Evolutionary conservation across 441 rosid genomes (phyloP).

Genomic region (Eutrema salsugineum): DNA sequence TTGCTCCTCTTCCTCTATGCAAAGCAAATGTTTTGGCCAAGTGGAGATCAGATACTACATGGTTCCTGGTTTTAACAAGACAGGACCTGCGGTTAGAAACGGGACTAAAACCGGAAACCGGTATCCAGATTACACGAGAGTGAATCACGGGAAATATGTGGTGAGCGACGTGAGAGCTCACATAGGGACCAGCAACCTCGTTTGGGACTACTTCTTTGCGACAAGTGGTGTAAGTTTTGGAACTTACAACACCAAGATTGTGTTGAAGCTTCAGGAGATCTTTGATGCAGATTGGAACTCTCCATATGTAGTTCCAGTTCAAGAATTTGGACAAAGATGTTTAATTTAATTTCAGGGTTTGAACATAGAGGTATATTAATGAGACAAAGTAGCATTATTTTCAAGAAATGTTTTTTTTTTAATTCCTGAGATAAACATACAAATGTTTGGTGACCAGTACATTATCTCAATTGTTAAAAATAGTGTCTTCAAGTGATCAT

Average conservation of each 20-base stretch:
- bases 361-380: too few species aligned
- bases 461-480: neutral
- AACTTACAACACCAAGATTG: slow-evolving; percentile 56
- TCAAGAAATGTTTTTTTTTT: neutral
- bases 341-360: neutral
- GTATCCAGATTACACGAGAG: slow-evolving; percentile 66
- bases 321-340: slow-evolving; percentile 27
- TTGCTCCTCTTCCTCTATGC: slow-evolving; percentile 56
- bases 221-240: slow-evolving; percentile 90
- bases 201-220: slow-evolving; percentile 87
- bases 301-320: slow-evolving; percentile 63
- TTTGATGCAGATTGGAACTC: slow-evolving; percentile 92
- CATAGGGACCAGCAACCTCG: slow-evolving; percentile 75
- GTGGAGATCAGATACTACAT: slow-evolving; percentile 69
- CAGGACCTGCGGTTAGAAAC: slow-evolving; percentile 64
- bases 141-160: slow-evolving; percentile 82
- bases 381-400: neutral
- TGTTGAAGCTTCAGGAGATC: slow-evolving; percentile 66
- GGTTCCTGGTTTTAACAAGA: slow-evolving; percentile 76
- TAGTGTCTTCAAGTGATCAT: neutral
- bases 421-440: neutral
- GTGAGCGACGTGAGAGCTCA: slow-evolving; percentile 71
- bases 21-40: slow-evolving; percentile 65
- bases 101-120: slow-evolving; percentile 52
- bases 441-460: neutral